Evolutionary conservation across 23 red algal genomes (phyloP).

Genomic region (Rhodosorus marinus): DNA sequence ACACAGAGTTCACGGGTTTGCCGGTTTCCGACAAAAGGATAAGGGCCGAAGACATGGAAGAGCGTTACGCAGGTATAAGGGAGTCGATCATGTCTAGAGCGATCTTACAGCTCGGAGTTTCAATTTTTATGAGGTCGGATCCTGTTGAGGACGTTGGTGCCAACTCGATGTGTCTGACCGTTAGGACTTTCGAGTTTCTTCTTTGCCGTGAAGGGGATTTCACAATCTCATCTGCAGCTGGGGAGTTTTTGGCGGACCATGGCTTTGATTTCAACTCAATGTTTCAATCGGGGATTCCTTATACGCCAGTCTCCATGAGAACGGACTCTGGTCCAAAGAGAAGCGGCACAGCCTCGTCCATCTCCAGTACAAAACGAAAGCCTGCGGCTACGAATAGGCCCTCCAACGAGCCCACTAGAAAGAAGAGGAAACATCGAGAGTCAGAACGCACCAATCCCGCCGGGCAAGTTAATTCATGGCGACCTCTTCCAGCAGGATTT

Average conservation of each 20-base stretch:
- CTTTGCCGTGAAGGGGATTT: slow-evolving; percentile 32
- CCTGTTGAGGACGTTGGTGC: neutral
- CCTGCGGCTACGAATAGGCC: slow-evolving; percentile 6
- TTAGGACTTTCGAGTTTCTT: slow-evolving; percentile 67
- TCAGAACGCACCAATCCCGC: neutral
- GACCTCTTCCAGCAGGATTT: slow-evolving; percentile 40
- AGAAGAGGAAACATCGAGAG: slow-evolving; percentile 3
- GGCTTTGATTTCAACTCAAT: slow-evolving; percentile 81
- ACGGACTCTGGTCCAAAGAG: neutral
- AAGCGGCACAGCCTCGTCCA: neutral
- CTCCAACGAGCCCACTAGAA: slow-evolving; percentile 1
- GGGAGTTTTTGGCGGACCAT: slow-evolving; percentile 47
- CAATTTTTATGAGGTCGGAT: neutral
- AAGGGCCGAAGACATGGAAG: neutral
- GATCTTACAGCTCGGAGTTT: neutral
- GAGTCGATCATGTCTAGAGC: too few relatives aligned
- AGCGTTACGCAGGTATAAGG: too few relatives aligned
- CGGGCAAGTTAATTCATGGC: slow-evolving; percentile 7
- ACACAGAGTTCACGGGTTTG: neutral
- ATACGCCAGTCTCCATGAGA: slow-evolving; percentile 12
- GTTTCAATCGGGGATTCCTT: slow-evolving; percentile 63
- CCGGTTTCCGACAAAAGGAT: neutral
- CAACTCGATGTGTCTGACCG: too few relatives aligned
- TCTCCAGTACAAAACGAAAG: neutral
- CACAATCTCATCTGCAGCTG: slow-evolving; percentile 23